Conservation (phyloP, 805 yeast genomes). For the Lipomyces sp. region DNA sequence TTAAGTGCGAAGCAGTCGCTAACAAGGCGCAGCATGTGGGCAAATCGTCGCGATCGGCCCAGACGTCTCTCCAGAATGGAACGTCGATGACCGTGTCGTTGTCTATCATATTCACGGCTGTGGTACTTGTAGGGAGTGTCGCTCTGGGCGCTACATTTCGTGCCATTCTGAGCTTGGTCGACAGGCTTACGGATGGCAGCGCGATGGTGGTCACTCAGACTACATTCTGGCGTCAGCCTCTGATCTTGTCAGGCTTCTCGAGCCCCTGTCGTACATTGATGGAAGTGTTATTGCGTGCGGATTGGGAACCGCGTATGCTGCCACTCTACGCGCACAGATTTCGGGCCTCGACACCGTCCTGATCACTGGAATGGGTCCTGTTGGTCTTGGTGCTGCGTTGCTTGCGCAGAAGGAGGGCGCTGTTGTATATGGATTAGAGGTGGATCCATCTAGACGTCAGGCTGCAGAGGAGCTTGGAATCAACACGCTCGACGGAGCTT, state of each 20-base stretch:
- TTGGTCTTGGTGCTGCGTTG: background rate
- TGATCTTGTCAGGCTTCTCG: slow-evolving; percentile 1
- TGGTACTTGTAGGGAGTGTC: background rate
- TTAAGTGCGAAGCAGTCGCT: too few species aligned
- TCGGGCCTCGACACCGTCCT: background rate
- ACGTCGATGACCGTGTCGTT: background rate
- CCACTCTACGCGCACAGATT: slow-evolving; percentile 3
- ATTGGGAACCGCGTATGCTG: slow-evolving; percentile 1
- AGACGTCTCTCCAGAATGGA: background rate
- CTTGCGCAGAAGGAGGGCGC: slow-evolving; percentile 1
- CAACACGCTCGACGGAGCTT: background rate
- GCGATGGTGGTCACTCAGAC: slow-evolving; percentile 1
- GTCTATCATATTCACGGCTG: slow-evolving; percentile 7
- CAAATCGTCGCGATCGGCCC: background rate
- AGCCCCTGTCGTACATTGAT: background rate
- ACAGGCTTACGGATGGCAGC: slow-evolving; percentile 1
- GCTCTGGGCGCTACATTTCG: background rate
- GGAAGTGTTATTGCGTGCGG: slow-evolving; percentile 4
- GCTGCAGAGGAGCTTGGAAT: slow-evolving; percentile 4
- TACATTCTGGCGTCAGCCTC: background rate
- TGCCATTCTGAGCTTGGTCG: background rate
- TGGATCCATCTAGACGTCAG: background rate
- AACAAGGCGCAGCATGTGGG: background rate
- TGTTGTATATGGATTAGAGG: background rate
- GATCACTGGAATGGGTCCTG: slow-evolving; percentile 6